Base-by-base conservation (phyloP, 345 rosid genomes). In the Lepidium sativum region DNA sequence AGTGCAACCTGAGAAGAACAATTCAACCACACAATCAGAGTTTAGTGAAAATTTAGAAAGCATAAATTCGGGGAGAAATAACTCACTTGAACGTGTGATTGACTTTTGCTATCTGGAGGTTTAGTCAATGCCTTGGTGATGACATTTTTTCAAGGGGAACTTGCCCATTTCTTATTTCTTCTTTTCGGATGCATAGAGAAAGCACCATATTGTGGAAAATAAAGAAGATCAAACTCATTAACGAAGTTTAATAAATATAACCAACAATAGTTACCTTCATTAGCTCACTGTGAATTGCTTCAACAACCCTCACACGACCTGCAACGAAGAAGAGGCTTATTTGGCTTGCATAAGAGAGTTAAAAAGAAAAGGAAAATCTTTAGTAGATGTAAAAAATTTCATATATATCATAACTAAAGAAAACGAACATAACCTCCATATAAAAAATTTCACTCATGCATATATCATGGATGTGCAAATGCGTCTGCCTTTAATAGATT, bases 251-350 rank as follows among this genome's bases (percentile, higher is more conserved):
- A 54, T 49, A 35, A 37, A 53, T 53, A 6, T 33, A 9, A n/a
- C n/a, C n/a, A n/a, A 43, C 63, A 38, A 21, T 39, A 49, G 42
- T 75, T 64, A 84, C 99, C 96, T 94, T 94, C 80, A 75, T 80
- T 32, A 94, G 96, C 64, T 86, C 80, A 72, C 74, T 82, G 68
- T 90, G 99, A 74, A 94, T 86, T 64, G 87, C 85, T 80, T 82
- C 95, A 51, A 90, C 84, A 37, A 94, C 97, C 96, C 71, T 94
- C 99, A 56, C 99, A 90, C 6, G 95, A 80, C 82, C 99, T 94
- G 84, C 55, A 39, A 65, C 65, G 53, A 73, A 20, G 70, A 58
- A 41, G 15, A 59, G 39, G 52, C 44, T 54, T 44, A 18, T 54
- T 38, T 47, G n/a, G 29, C 44, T 38, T 37, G 58, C 68, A 60